Conservation (phyloP, 768 basidiomycete species). For the Mycena rebaudengoi region DNA sequence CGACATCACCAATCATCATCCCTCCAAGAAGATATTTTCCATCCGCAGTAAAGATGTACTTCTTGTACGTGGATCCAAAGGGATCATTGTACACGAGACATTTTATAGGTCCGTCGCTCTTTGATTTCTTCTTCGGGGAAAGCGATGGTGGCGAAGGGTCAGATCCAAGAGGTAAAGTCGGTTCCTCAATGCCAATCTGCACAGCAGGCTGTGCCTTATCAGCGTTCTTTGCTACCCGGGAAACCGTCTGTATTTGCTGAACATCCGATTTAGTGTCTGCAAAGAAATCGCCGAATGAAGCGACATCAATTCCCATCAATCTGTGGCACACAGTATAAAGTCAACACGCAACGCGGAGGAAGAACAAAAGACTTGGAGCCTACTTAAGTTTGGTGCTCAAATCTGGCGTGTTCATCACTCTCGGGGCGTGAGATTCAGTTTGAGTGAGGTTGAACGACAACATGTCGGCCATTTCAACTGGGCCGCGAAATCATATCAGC, state of each 20-base stretch:
- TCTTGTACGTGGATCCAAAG: conserved; percentile 77
- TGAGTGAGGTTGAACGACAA: conserved; percentile 77
- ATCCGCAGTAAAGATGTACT: conserved; percentile 77
- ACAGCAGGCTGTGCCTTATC: conserved; percentile 32
- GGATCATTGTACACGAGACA: conserved; percentile 77
- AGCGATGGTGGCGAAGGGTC: neutral
- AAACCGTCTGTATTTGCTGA: conserved; percentile 29
- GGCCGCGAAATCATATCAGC: conserved; percentile 7
- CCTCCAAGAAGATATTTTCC: conserved; percentile 79
- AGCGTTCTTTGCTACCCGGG: neutral
- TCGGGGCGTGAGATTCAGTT: conserved; percentile 43
- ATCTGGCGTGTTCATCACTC: conserved; percentile 66
- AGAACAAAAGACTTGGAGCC: conserved; percentile 11
- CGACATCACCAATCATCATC: conserved; percentile 82
- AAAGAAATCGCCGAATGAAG: conserved; percentile 79
- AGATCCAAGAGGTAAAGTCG: neutral
- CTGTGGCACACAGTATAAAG: conserved; percentile 21
- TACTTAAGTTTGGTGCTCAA: conserved; percentile 74
- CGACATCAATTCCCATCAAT: conserved; percentile 69
- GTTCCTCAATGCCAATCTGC: conserved; percentile 26
- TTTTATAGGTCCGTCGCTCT: conserved; percentile 52
- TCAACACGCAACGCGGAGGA: neutral
- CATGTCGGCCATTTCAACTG: conserved; percentile 78
- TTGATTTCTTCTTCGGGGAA: conserved; percentile 21
- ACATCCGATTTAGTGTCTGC: conserved; percentile 55